Evolutionary conservation across 2,329 filamentous ascomycete genomes (phyloP), one percentile per base, ranked within the genome.

Genomic region (Aspergillus oerlinghausenensis): DNA sequence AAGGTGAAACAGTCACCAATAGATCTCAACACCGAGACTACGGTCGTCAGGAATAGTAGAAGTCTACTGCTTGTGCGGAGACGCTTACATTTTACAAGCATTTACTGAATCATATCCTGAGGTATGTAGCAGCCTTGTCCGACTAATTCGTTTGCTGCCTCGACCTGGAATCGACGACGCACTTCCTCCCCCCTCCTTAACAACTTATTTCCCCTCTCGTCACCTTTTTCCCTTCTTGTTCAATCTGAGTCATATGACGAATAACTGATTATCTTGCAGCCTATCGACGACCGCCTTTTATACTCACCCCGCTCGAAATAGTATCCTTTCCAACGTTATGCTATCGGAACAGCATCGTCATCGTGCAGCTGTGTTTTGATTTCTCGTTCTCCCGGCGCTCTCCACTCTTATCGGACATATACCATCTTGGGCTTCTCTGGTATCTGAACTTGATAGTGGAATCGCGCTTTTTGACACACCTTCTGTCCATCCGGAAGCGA

Each of bases 191-290:
- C 49, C n/a, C 40, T 50, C 43, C 48, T 50, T 50, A 49, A 47
- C 51, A 32, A 32, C 49, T 48, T 52, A 49, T 35, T 47, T 42
- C 26, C 10, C 32, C 52, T 55, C 57, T 58, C 55, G 59, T 58
- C 57, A 54, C 56, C 21, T 51, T 52, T 51, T 40, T 14, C 29
- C 49, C 49, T 40, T 29, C 49, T 51, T 38, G 29, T 11, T 21
- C 8, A 19, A 21, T 11, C 8, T 48, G 50, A 45, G 61, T 64
- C 62, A 64, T 55, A 55, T 63, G 62, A 64, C 55, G 21, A 47
- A 54, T 60, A 26, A 57, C 55, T 63, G 59, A 63, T 26, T 61
- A 50, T 52, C 29, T 40, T 56, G 57, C 57, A 60, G 57, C 59
- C 60, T 59, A 57, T 60, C 29, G 53, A 58, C 54, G 57, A 52